Conservation (phyloP, 306 rosid genomes). For the Cucurbita moschata region DNA sequence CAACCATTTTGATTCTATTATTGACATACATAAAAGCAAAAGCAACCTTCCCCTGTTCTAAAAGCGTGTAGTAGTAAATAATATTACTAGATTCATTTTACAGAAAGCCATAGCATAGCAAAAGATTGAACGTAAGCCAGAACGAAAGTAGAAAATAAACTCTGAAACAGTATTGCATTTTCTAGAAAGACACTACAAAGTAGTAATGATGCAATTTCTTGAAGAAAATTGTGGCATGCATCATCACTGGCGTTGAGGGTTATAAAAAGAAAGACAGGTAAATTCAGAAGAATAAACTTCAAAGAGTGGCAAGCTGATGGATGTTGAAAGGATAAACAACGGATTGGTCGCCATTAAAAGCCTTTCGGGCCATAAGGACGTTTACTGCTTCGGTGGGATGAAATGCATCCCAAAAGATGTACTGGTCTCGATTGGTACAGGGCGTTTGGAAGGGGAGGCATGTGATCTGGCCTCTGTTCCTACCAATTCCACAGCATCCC, state of each 20-base stretch:
- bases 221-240: neutral
- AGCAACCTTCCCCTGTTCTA: neutral
- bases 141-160: neutral
- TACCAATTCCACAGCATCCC: constrained; percentile 88
- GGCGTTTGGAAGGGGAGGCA: constrained; percentile 80
- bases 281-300: neutral
- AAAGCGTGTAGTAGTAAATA: neutral
- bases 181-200: neutral
- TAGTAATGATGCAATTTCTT: neutral
- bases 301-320: constrained; percentile 54
- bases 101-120: neutral
- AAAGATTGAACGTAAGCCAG: neutral
- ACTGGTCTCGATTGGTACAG: constrained; percentile 46
- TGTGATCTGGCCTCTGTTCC: constrained; percentile 81
- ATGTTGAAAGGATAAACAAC: constrained; percentile 48
- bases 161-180: neutral
- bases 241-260: neutral
- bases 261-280: neutral
- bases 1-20: neutral
- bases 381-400: constrained; percentile 84
- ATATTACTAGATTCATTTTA: too few species aligned
- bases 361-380: constrained; percentile 47
- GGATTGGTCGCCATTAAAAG: constrained; percentile 41
- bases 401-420: constrained; percentile 88
- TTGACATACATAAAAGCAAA: neutral